Evolutionary conservation across 2,329 filamentous ascomycete species (phyloP).

Genomic region (Ceratocystis huliohia): DNA sequence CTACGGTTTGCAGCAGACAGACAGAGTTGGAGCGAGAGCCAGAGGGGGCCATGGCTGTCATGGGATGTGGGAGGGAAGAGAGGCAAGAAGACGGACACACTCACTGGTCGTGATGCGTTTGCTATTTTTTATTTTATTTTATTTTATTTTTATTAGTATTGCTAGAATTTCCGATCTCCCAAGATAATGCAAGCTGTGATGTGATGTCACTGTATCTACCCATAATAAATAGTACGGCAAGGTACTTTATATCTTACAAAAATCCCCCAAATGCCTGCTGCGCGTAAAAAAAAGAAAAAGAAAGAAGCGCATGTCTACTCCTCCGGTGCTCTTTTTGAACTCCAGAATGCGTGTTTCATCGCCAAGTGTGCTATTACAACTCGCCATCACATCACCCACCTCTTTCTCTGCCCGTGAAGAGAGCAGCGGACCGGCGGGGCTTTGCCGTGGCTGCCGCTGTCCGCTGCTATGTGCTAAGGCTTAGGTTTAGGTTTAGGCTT

Average conservation of each 20-base stretch:
- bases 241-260: neutral
- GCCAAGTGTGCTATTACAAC: no score
- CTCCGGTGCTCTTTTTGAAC: no score
- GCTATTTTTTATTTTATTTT: no score
- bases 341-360: no score
- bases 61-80: neutral
- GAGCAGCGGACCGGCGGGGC: neutral
- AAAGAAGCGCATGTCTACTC: no score
- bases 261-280: neutral
- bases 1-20: neutral
- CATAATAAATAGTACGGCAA: neutral
- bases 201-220: neutral
- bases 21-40: neutral
- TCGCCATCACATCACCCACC: no score
- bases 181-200: neutral
- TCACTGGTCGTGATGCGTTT: no score
- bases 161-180: no score
- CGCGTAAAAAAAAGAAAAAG: no score
- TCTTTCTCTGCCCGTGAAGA: neutral
- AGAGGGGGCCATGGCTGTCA: neutral
- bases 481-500: neutral
- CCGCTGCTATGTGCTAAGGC: neutral
- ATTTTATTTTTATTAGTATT: no score
- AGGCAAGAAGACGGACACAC: no score
- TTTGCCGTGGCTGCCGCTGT: neutral